A percentile compares a stretch with the other conserved stretches of the same genome.
Conservation (phyloP, 73 alveolate species). For the Symbiodinium pilosum region DNA sequence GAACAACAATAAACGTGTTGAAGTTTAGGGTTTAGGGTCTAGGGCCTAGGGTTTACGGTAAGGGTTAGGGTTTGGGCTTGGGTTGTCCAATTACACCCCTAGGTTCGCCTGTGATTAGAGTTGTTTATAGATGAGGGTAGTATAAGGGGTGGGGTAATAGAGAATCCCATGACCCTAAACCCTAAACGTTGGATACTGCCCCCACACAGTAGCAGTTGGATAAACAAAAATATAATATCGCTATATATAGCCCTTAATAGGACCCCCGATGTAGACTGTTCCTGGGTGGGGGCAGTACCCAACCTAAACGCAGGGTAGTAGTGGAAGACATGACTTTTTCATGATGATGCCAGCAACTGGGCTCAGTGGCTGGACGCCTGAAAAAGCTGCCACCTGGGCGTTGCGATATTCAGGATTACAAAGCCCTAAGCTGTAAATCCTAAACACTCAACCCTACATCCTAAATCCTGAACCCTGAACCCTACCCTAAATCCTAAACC, state of each 20-base stretch:
- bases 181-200: neutral
- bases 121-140: too few species aligned
- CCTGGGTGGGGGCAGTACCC: too few species aligned
- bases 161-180: neutral
- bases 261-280: too few species aligned
- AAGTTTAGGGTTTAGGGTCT: too few species aligned
- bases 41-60: too few species aligned
- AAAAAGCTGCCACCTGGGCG: neutral
- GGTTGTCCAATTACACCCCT: neutral
- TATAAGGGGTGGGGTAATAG: too few species aligned
- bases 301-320: too few species aligned
- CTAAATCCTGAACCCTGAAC: neutral
- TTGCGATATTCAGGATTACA: neutral
- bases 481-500: neutral
- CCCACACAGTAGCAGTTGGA: neutral
- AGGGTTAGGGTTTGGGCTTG: neutral
- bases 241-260: too few species aligned
- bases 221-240: neutral
- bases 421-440: neutral
- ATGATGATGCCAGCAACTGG: neutral
- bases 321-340: too few species aligned
- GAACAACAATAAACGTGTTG: too few species aligned
- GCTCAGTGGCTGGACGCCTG: neutral
- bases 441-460: neutral
- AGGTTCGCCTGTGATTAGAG: neutral